Percentiles rank a stretch among this genome's conserved stretches.
Conservation (phyloP, 169 alveolate genomes). For the Plasmodium coatneyi region DNA sequence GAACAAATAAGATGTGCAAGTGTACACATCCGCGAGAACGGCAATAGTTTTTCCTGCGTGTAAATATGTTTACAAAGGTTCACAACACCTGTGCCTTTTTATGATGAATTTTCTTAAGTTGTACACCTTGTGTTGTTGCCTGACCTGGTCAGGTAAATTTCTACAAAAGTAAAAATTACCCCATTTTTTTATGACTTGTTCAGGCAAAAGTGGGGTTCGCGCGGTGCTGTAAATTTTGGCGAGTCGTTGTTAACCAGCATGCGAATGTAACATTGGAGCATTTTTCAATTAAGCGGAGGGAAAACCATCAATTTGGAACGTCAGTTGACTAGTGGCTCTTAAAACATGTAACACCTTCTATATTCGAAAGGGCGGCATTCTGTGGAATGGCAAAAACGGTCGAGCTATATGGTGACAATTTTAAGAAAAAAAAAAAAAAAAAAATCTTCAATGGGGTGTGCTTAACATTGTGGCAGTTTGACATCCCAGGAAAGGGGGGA, state of each 20-base stretch:
- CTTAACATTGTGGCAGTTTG: not conserved
- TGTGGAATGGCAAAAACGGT: not conserved
- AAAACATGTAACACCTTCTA: not conserved
- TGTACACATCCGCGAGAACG: not conserved
- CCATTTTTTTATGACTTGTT: not conserved
- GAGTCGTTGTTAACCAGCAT: not conserved
- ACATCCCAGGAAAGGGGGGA: not conserved
- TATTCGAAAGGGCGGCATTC: not conserved
- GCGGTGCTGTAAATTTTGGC: not conserved
- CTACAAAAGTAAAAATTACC: not conserved
- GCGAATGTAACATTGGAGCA: not conserved
- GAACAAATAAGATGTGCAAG: not conserved
- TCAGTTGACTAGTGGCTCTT: not conserved
- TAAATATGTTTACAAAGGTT: not conserved
- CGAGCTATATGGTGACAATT: not conserved
- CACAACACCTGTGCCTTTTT: not conserved
- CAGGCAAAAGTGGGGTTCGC: slow-evolving; percentile 9
- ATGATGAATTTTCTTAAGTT: slow-evolving; percentile 1
- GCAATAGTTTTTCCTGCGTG: not conserved
- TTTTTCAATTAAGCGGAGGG: not conserved
- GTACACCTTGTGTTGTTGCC: not conserved
- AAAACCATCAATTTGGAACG: not conserved
- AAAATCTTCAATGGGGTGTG: not conserved
- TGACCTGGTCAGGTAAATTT: not conserved
- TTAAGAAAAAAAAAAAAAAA: not conserved